phyloP scores from a whole-genome alignment of 768 basidiomycete genomes.

The Rossbeevera mucosa region DNA sequence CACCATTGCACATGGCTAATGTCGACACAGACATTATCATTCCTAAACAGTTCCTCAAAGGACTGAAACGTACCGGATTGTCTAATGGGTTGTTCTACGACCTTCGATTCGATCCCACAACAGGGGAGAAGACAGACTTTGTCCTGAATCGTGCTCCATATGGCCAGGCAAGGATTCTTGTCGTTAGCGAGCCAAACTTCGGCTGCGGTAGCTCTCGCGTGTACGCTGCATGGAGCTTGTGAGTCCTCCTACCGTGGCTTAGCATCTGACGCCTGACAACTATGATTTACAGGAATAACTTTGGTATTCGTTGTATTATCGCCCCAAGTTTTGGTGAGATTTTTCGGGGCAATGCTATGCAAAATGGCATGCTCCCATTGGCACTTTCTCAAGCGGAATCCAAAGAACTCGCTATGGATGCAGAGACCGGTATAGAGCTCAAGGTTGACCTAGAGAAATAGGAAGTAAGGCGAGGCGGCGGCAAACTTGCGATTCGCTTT shows the following conservation, averaged over 20 bases:
- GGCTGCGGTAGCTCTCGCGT: constrained; percentile 89
- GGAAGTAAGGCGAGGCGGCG: constrained; percentile 74
- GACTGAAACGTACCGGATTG: constrained; percentile 83
- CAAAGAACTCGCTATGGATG: constrained; percentile 69
- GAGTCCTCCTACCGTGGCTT: constrained; percentile 29
- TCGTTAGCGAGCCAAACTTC: constrained; percentile 86
- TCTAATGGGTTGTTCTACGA: constrained; percentile 79
- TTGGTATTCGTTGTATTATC: constrained; percentile 84
- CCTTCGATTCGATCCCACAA: constrained; percentile 72
- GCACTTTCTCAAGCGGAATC: constrained; percentile 67
- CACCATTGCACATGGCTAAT: constrained; percentile 74
- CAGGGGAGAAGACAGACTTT: constrained; percentile 80
- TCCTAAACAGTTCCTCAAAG: constrained; percentile 91
- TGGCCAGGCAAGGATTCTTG: constrained; percentile 69
- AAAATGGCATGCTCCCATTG: constrained; percentile 89
- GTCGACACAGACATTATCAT: constrained; percentile 95
- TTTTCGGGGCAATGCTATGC: constrained; percentile 85
- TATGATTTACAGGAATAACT: constrained; percentile 58
- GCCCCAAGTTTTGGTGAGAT: constrained; percentile 91
- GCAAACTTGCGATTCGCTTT: constrained; percentile 70
- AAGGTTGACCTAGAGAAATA: constrained; percentile 83
- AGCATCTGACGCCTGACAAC: background rate
- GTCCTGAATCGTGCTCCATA: constrained; percentile 79
- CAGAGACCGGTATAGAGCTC: constrained; percentile 66
- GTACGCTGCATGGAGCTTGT: constrained; percentile 88